Conservation (phyloP, 2,329 filamentous ascomycete genomes). For the Stagonosporopsis chrysanthemi region DNA sequence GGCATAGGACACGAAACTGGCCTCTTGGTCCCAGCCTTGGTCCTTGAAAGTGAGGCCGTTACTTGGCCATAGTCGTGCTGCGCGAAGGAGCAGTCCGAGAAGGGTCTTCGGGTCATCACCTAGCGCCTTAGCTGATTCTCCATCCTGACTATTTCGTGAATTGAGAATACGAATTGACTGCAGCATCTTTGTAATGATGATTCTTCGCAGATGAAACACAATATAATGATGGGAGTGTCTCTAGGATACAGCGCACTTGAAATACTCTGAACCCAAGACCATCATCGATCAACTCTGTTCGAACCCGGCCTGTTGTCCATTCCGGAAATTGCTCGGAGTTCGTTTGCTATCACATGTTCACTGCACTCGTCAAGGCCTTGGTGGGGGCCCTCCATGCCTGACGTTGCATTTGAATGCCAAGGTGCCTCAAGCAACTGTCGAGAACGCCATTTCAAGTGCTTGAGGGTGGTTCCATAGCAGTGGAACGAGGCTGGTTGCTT, state of each 20-base stretch:
- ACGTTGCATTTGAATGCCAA: not conserved
- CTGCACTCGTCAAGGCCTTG: not conserved
- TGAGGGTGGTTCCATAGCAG: not conserved
- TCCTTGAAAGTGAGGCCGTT: slow-evolving; percentile 14
- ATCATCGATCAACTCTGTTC: not conserved
- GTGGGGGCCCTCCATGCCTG: not conserved
- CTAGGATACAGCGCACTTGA: not conserved
- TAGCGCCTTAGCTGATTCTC: not conserved
- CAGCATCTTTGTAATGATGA: not conserved
- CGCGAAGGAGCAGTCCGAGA: slow-evolving; percentile 10
- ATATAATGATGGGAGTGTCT: not conserved
- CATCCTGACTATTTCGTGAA: not conserved
- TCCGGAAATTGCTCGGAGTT: not conserved
- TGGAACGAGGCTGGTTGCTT: not conserved
- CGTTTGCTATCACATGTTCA: not conserved
- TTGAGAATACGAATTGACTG: not conserved
- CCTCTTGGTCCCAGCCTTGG: slow-evolving; percentile 6
- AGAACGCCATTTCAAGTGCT: not conserved
- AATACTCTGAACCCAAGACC: not conserved
- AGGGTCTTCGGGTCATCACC: slow-evolving; percentile 8
- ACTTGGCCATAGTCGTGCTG: slow-evolving; percentile 4
- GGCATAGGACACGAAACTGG: slow-evolving; percentile 10
- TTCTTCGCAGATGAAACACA: not conserved
- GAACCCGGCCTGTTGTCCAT: not conserved
- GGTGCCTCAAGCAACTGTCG: not conserved